Evolutionary conservation across 768 basidiomycete species (phyloP), one percentile per base, ranked within the genome.

Genomic region (Boletales sp.): DNA sequence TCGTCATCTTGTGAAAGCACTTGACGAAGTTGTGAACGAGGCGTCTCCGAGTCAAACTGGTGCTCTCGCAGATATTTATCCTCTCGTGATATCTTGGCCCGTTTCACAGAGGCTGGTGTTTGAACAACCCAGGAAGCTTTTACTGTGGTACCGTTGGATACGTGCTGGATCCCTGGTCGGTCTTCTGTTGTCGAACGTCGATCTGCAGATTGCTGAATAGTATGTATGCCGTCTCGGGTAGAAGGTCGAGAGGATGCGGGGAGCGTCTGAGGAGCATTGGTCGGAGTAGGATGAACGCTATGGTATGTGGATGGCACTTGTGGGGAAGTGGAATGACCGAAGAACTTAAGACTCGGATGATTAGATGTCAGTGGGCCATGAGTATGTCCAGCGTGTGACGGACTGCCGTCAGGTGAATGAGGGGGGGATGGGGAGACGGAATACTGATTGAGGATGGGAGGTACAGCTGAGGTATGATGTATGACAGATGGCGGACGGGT

Each of bases 81-180:
- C 47, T 68, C 66, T 14, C 55, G 57, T 36, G 60, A 54, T 49
- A 56, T 55, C 19, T 44, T 55, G 40, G 57, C 14, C 34, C 41
- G 49, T 42, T 54, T 68, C 30, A 44, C 46, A n/a, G 55, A 54
- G n/a, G 55, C 50, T 4, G 66, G 55, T 11, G 60, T 68, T 38
- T 68, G 67, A 11, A 68, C 64, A 15, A 70, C 57, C 67, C 69
- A 68, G 13, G 68, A 57, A 18, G 61, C 58, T 48, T 66, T 57
- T 32, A 70, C 51, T 5, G 62, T 68, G 38, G 58, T 47, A 8
- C 44, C 30, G 33, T 46, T 57, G 9, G 65, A 55, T 30, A 49
- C n/a, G 42, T 58, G 54, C 30, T 48, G 58, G 45, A 21, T 14
- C 11, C 51, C 63, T 25, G 44, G 34, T 34, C 49, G 53, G 13